Conservation (phyloP, 805 yeast species). For the Ogataea salicorniae region DNA sequence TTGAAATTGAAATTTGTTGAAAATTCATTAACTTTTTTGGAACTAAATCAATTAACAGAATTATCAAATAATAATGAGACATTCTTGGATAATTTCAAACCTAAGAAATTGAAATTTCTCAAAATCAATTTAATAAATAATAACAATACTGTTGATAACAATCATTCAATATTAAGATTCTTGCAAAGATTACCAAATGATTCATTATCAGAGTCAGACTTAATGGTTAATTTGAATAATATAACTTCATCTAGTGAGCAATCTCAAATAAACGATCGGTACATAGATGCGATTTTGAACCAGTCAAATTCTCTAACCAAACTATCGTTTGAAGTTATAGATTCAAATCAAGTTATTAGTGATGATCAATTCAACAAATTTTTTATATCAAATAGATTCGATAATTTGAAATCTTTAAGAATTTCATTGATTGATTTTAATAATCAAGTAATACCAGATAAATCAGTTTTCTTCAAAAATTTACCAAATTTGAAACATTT, state of each 20-base stretch:
- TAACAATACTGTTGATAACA: slow-evolving; percentile 13
- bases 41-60: slow-evolving; percentile 12
- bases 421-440: slow-evolving; percentile 31
- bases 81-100: slow-evolving; percentile 10
- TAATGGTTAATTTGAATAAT: slow-evolving; percentile 18
- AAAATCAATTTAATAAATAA: slow-evolving; percentile 22
- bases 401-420: slow-evolving; percentile 34
- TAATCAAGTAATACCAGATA: slow-evolving; percentile 25
- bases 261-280: slow-evolving; percentile 9
- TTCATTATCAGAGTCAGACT: slow-evolving; percentile 20
- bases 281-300: slow-evolving; percentile 11
- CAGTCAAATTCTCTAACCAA: slow-evolving; percentile 17
- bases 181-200: slow-evolving; percentile 9
- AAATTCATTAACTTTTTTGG: slow-evolving; percentile 11
- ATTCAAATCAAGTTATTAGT: slow-evolving; percentile 17
- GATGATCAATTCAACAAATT: slow-evolving; percentile 14
- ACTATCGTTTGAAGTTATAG: slow-evolving; percentile 21
- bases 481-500: slow-evolving; percentile 31
- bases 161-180: slow-evolving; percentile 3
- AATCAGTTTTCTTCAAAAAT: slow-evolving; percentile 22
- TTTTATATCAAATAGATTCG: slow-evolving; percentile 13
- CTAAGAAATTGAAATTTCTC: slow-evolving; percentile 4
- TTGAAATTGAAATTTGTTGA: slow-evolving; percentile 2
- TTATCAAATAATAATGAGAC: slow-evolving; percentile 9
- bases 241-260: slow-evolving; percentile 10